These are phyloP conservation scores for Claviceps paspali DNA, from an alignment of 2,329 filamentous ascomycete genomes.

Conservation along the genomic window DNA sequence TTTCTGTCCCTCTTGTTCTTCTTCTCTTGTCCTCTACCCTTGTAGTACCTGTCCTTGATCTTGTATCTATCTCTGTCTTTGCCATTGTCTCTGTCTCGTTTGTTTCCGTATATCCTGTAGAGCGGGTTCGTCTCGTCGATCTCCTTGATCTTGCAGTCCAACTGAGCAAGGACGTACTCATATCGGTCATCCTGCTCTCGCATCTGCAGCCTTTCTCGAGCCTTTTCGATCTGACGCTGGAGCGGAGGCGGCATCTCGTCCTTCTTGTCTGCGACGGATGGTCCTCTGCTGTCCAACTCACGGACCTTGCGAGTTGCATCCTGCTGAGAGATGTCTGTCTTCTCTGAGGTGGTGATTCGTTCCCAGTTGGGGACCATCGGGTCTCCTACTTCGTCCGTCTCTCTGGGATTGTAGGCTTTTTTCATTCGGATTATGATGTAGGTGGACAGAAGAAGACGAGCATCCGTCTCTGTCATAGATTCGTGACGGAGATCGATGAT, in stretches of 20 bases:
- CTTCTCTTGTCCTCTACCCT: slow-evolving; percentile 8
- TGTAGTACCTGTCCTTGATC: slow-evolving; percentile 5
- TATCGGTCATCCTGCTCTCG: slow-evolving; percentile 23
- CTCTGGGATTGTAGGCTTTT: slow-evolving; percentile 18
- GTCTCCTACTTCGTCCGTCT: slow-evolving; percentile 22
- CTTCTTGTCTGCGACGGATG: slow-evolving; percentile 23
- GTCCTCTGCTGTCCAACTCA: slow-evolving; percentile 17
- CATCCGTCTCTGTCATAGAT: slow-evolving; percentile 21
- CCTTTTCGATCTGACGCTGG: slow-evolving; percentile 26
- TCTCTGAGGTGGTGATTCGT: slow-evolving; percentile 16
- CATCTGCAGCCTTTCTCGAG: slow-evolving; percentile 18
- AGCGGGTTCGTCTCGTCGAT: slow-evolving; percentile 9
- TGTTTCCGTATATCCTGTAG: background rate
- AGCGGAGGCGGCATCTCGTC: slow-evolving; percentile 19
- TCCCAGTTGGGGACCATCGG: slow-evolving; percentile 24
- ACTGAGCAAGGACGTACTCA: slow-evolving; percentile 26
- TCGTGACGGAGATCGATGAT: slow-evolving; percentile 23
- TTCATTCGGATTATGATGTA: slow-evolving; percentile 28
- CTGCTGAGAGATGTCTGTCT: slow-evolving; percentile 22
- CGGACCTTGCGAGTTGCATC: slow-evolving; percentile 22
- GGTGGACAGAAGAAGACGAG: slow-evolving; percentile 23
- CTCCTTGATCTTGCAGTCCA: slow-evolving; percentile 23
- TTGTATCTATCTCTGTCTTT: slow-evolving; percentile 9
- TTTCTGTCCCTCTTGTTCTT: slow-evolving; percentile 6
- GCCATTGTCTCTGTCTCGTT: slow-evolving; percentile 2